Percentiles rank a stretch among this genome's conserved stretches.
phyloP scores from a whole-genome alignment of 768 basidiomycete genomes.

The Chalciporus piperatus region DNA sequence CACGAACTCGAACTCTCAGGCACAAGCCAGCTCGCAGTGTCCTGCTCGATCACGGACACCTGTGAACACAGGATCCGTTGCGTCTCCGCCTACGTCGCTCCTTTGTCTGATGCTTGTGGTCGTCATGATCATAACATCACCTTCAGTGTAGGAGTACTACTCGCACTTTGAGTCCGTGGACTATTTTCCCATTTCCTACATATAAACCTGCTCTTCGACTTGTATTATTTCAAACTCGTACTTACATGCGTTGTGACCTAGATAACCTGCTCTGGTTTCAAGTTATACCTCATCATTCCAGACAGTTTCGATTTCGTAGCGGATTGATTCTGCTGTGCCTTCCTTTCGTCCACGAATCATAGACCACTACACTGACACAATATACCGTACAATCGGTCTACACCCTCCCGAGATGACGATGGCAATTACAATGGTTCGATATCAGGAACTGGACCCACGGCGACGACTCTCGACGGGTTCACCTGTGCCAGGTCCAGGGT shows the following conservation, averaged over 20 bases:
- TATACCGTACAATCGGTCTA: background rate
- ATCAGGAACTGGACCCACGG: slow-evolving; percentile 67
- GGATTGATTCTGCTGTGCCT: background rate
- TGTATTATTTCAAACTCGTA: background rate
- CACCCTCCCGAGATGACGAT: background rate
- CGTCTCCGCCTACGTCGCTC: slow-evolving; percentile 8
- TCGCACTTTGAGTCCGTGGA: slow-evolving; percentile 17
- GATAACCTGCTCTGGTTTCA: background rate
- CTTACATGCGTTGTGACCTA: background rate
- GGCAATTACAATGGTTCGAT: slow-evolving; percentile 55
- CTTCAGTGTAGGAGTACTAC: slow-evolving; percentile 25
- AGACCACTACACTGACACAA: background rate
- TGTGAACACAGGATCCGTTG: slow-evolving; percentile 7
- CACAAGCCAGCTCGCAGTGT: slow-evolving; percentile 26
- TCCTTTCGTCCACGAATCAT: background rate
- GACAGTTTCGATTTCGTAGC: slow-evolving; percentile 4
- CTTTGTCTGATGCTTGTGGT: slow-evolving; percentile 20
- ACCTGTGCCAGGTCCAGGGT: slow-evolving; percentile 44
- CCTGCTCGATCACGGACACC: slow-evolving; percentile 7
- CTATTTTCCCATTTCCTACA: background rate
- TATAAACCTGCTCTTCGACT: background rate
- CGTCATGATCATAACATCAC: slow-evolving; percentile 26
- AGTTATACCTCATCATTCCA: background rate
- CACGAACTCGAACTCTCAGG: slow-evolving; percentile 12
- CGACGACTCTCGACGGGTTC: slow-evolving; percentile 76